These are phyloP conservation scores for Diaporthe vaccinii DNA, from an alignment of 2,329 filamentous ascomycete genomes.

Conservation along the genomic window DNA sequence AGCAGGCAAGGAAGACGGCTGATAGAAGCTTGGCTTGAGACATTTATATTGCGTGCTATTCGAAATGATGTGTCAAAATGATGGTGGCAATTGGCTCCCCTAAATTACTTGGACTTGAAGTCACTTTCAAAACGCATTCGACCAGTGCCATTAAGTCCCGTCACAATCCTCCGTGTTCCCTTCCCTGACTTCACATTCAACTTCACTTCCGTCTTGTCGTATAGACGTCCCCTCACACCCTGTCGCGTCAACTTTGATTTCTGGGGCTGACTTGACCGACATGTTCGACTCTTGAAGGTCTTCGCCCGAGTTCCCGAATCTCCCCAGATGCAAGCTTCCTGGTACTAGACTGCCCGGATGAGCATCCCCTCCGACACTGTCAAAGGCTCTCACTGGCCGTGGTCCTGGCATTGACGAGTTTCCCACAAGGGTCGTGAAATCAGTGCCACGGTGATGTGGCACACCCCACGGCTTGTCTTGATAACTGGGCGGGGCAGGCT, in stretches of 20 bases:
- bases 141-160: too few species aligned
- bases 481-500: background rate
- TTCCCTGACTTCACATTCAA: background rate
- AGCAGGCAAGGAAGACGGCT: background rate
- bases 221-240: background rate
- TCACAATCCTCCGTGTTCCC: background rate
- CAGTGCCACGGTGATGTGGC: background rate
- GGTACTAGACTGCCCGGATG: constrained; percentile 9
- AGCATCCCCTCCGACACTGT: background rate
- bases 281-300: background rate
- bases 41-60: background rate
- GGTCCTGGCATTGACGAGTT: background rate
- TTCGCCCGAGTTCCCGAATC: background rate
- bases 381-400: background rate
- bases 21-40: background rate
- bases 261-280: constrained; percentile 3
- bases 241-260: background rate
- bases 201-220: background rate
- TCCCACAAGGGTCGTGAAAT: constrained; percentile 9
- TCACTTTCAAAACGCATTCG: background rate
- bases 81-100: background rate
- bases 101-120: background rate
- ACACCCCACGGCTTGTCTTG: constrained; percentile 11
- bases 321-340: background rate
- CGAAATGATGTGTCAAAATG: background rate